Conservation (phyloP, 129 eudicot species). For the Helianthus annuus region HanXRQr2.0-SUNRISE NC_035438.2:41824165-41824664, state of each 20-base stretch:
- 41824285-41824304: neutral
- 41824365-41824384: neutral
- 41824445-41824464: neutral
- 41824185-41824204: neutral
- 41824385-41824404: neutral
- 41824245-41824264: neutral
- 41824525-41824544: neutral
- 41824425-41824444: neutral
- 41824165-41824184: neutral
- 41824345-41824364: neutral
- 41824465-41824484: neutral
- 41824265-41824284: neutral
- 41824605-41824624: neutral
- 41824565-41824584: neutral
- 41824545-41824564: neutral
- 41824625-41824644: neutral
- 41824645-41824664: neutral
- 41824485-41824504: neutral
- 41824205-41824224: neutral
- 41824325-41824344: neutral
- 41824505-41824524: neutral
- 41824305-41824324: neutral
- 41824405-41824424: neutral
- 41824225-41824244: neutral
- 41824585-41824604: neutral